phyloP scores from a whole-genome alignment of 2,329 filamentous ascomycete species.

The Xylariaceae sp. region DNA sequence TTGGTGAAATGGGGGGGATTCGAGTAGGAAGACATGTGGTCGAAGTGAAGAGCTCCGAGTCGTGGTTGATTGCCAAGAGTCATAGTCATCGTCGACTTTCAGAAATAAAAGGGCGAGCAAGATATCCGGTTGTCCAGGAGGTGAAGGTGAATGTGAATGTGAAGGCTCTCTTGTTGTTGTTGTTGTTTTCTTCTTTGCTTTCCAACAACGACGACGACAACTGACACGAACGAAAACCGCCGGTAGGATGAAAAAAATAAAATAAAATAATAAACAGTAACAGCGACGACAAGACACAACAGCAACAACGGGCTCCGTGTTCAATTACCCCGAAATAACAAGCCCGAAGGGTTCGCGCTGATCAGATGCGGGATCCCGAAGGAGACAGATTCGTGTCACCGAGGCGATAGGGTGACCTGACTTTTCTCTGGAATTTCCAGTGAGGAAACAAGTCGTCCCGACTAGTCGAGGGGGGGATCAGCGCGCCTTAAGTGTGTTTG shows the following conservation, averaged over 20 bases:
- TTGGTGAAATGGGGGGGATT: constrained; percentile 78
- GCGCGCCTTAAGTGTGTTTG: constrained; percentile 54
- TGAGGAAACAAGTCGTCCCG: constrained; percentile 35
- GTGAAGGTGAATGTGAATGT: constrained; percentile 1
- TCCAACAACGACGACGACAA: no score
- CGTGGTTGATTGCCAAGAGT: constrained; percentile 86
- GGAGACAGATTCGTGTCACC: constrained; percentile 42
- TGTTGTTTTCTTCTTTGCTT: no score
- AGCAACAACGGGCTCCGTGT: constrained; percentile 8
- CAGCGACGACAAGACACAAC: constrained; percentile 5
- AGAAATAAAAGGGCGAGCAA: constrained; percentile 14
- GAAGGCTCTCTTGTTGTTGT: constrained; percentile 20
- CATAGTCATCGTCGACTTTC: constrained; percentile 73
- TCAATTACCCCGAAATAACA: constrained; percentile 15
- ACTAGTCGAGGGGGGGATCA: constrained; percentile 48
- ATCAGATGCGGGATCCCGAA: constrained; percentile 47
- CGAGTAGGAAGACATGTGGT: constrained; percentile 66
- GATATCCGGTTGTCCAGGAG: constrained; percentile 20
- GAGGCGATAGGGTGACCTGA: constrained; percentile 31
- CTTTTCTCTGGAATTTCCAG: constrained; percentile 30
- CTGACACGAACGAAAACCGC: no score
- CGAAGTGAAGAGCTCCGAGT: constrained; percentile 74
- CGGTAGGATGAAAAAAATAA: no score
- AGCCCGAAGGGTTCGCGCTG: constrained; percentile 40
- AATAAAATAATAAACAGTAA: no score